Conservation (phyloP, 345 rosid genomes). For the Lumnitzera littorea region DNA sequence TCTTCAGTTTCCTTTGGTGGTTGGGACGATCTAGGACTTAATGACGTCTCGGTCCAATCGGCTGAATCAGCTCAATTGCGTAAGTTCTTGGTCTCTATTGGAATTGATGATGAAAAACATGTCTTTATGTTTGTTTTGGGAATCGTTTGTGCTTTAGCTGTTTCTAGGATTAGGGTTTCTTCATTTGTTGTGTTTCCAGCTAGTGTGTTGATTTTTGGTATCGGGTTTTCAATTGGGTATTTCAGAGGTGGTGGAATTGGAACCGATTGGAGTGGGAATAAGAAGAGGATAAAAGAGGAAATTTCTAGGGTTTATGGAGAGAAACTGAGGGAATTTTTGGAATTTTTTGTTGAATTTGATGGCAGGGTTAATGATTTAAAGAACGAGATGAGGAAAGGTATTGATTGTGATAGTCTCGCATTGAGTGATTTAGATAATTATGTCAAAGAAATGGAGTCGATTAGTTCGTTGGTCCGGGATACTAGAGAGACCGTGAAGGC, state of each 20-base stretch:
- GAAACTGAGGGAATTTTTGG: slow-evolving; percentile 26
- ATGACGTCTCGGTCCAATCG: slow-evolving; percentile 17
- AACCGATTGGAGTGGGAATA: slow-evolving; percentile 17
- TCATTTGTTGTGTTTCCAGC: slow-evolving; percentile 47
- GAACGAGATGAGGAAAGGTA: slow-evolving; percentile 32
- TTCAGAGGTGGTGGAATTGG: slow-evolving; percentile 33
- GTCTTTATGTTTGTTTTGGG: slow-evolving; percentile 42
- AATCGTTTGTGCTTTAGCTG: slow-evolving; percentile 40
- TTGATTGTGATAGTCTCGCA: slow-evolving; percentile 35
- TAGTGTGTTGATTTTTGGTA: slow-evolving; percentile 40
- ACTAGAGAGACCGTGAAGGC: slow-evolving; percentile 28
- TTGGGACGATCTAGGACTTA: slow-evolving; percentile 41
- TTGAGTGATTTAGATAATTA: slow-evolving; percentile 35
- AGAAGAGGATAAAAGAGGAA: slow-evolving; percentile 35
- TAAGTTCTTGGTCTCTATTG: slow-evolving; percentile 35
- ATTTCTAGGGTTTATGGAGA: slow-evolving; percentile 25
- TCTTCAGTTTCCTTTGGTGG: slow-evolving; percentile 33
- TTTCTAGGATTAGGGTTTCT: slow-evolving; percentile 49
- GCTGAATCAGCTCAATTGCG: slow-evolving; percentile 39
- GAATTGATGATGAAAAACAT: slow-evolving; percentile 39
- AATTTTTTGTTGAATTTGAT: slow-evolving; percentile 39
- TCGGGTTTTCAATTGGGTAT: slow-evolving; percentile 53
- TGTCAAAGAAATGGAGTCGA: slow-evolving; percentile 31
- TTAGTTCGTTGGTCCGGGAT: slow-evolving; percentile 27
- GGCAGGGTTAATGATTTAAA: slow-evolving; percentile 29